Base-by-base conservation (phyloP, 805 yeast genomes). In the Barnettozyma populi region DNA sequence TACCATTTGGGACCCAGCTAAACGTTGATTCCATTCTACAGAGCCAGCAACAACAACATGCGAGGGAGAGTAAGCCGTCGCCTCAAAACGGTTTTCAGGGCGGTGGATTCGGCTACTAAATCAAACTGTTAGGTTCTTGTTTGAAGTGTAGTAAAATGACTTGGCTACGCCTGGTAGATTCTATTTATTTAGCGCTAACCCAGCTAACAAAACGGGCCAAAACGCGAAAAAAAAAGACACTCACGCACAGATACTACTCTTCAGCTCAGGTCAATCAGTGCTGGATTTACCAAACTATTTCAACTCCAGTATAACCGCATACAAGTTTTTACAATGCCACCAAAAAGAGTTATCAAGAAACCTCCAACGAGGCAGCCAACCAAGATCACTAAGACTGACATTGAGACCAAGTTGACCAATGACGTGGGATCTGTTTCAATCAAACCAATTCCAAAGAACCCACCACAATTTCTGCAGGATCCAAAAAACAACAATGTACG, bases 391-490 rank as follows among this genome's bases (percentile, higher is more conserved):
- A 23, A 19, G 21, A 36, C 29, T 2, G n/a, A 11, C 8, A 41
- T 47, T 7, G 29, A 44, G 32, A 4, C 27, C 1, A 47, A 35
- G 14, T 16, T 47, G n/a, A 16, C 24, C 14, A 9, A 13, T 14
- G 34, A 44, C 11, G 5, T 34, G 19, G 39, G 8, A n/a, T 6
- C 20, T 6, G 32, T 4, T 9, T 7, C 48, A 7, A 7, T 2
- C 1, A 57, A 51, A 36, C 73, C 73, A 11, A 27, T 20, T 3
- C 67, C 70, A 5, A 60, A 59, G 29, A 67, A 60, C 41, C 69
- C 71, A 13, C 66, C 74, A 14, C 55, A 57, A 23, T 68, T 56
- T 47, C 54, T 56, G 9, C 53, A 47, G 2, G 69, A 68, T 37
- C 31, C 57, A 1, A 25, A 50, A 5, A 58, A 59, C 34, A 45